A percentile compares a stretch with the other conserved stretches of the same genome.
Evolutionary conservation across 345 rosid species (phyloP).

Genomic region (Melaleuca quinquenervia): DNA sequence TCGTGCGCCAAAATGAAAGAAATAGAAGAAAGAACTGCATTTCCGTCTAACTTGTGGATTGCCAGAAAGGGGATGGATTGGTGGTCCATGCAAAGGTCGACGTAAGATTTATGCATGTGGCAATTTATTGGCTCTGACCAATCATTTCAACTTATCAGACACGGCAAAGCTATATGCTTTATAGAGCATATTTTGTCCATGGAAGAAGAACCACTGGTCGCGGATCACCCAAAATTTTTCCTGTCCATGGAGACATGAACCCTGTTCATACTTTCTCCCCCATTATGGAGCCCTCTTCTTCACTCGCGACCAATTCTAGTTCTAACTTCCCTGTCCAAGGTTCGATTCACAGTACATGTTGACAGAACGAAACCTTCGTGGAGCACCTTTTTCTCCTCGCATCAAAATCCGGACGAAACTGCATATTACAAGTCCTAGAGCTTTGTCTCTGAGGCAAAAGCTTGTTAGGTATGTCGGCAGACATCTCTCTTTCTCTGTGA

Average conservation of each 20-base stretch:
- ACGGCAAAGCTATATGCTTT: background rate
- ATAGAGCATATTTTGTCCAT: background rate
- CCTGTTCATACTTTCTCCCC: background rate
- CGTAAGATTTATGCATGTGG: background rate
- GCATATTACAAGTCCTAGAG: background rate
- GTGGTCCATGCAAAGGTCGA: background rate
- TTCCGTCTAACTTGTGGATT: background rate
- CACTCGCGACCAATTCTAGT: background rate
- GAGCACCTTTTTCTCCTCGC: background rate
- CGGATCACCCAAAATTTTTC: too few species aligned
- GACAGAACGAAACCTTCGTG: background rate
- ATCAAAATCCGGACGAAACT: background rate
- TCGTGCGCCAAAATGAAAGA: background rate
- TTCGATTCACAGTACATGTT: background rate
- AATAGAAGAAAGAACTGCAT: background rate
- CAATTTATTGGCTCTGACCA: background rate
- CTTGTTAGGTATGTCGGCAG: too few species aligned
- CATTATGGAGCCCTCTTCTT: background rate
- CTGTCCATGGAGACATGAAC: background rate
- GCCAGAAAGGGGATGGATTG: background rate
- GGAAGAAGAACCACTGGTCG: too few species aligned
- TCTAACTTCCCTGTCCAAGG: background rate
- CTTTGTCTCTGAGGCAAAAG: too few species aligned
- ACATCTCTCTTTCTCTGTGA: background rate
- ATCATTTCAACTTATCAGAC: background rate